Conservation (phyloP, 305 asterid species). For the Fraxinus paxiana region DNA sequence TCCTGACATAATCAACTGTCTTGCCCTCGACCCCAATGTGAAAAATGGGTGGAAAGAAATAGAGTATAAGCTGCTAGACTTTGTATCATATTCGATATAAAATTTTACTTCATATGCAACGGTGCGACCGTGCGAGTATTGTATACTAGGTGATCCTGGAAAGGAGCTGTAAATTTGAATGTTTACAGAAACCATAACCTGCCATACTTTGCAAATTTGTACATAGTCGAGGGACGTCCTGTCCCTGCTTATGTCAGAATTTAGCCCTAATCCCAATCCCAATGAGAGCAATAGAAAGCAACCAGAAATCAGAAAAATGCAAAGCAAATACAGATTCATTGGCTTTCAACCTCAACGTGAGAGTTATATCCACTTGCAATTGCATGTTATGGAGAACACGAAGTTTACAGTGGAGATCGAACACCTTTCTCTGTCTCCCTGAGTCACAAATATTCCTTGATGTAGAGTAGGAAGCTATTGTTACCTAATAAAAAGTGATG, state of each 20-base stretch:
- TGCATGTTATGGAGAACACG: not conserved
- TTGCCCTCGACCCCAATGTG: not conserved
- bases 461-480: not conserved
- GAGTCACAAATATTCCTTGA: not conserved
- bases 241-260: not conserved
- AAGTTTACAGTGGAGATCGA: not conserved
- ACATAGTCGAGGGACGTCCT: not conserved
- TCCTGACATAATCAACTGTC: not conserved
- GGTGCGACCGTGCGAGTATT: not conserved
- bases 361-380: not conserved
- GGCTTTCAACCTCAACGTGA: not conserved
- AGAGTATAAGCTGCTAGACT: not conserved
- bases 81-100: not conserved
- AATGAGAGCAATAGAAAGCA: not conserved
- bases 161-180: not conserved
- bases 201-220: not conserved
- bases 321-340: not conserved
- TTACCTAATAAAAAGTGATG: not conserved
- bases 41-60: conserved; percentile 2
- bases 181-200: not conserved
- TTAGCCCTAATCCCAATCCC: not conserved
- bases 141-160: not conserved
- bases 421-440: not conserved
- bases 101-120: not conserved
- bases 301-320: not conserved